phyloP scores from a whole-genome alignment of 2,329 filamentous ascomycete genomes.

The Aspergillus arachidicola region DNA sequence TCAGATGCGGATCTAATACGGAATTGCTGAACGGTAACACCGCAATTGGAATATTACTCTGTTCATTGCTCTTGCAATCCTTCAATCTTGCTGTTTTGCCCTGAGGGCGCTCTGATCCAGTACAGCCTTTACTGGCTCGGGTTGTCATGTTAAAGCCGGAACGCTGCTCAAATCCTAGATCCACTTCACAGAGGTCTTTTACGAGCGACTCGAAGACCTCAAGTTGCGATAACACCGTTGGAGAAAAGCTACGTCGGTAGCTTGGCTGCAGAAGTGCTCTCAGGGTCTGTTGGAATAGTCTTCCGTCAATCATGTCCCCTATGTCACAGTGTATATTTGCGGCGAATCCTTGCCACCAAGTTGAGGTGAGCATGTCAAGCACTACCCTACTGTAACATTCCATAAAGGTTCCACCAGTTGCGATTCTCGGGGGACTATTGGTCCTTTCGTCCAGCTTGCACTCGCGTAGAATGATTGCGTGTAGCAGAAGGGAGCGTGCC shows the following conservation, averaged over 20 bases:
- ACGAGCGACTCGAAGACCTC: neutral
- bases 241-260: neutral
- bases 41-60: neutral
- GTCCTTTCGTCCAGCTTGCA: neutral
- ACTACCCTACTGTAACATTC: constrained; percentile 42
- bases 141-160: neutral
- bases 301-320: constrained; percentile 60
- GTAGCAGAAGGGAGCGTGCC: neutral
- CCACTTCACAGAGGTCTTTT: neutral
- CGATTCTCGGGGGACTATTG: neutral
- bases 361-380: constrained; percentile 39
- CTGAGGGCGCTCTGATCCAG: no score
- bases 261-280: neutral
- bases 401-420: constrained; percentile 21
- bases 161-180: neutral
- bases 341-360: constrained; percentile 38
- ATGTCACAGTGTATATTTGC: constrained; percentile 46
- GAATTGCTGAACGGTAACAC: constrained; percentile 30
- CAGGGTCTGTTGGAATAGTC: constrained; percentile 40
- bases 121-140: neutral
- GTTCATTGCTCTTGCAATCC: neutral
- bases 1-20: constrained; percentile 31
- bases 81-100: neutral
- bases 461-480: neutral
- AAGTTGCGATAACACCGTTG: neutral